Evolutionary conservation across 495 filamentous ascomycete species (phyloP).

Genomic region (Bryoglossum gracile): DNA sequence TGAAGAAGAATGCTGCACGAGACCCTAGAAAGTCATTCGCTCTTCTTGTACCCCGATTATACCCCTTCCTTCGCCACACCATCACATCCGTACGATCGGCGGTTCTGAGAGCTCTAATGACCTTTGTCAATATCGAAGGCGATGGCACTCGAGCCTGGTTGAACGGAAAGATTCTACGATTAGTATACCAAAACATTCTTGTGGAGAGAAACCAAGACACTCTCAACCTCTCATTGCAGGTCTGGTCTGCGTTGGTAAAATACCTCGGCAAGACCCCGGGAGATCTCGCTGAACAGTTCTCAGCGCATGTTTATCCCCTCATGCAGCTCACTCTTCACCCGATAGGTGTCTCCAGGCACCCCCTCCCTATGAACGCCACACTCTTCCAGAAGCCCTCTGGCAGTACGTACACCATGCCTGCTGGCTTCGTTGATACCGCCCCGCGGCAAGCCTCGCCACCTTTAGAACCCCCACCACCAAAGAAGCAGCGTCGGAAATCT

Average conservation of each 20-base stretch:
- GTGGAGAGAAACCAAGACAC: conserved; percentile 79
- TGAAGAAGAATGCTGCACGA: conserved; percentile 80
- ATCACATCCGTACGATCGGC: conserved; percentile 92
- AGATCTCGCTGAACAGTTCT: conserved; percentile 56
- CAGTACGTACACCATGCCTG: conserved; percentile 54
- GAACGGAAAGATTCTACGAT: conserved; percentile 76
- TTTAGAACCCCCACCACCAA: conserved; percentile 36
- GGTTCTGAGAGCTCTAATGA: conserved; percentile 85
- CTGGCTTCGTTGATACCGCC: conserved; percentile 35
- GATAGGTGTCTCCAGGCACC: conserved; percentile 82
- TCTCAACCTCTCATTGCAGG: conserved; percentile 70
- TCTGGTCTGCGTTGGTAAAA: conserved; percentile 74
- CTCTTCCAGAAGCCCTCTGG: conserved; percentile 96
- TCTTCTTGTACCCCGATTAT: conserved; percentile 84
- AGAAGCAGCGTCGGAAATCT: conserved; percentile 72
- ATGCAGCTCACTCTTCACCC: conserved; percentile 77
- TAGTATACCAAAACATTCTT: conserved; percentile 90
- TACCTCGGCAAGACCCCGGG: conserved; percentile 52
- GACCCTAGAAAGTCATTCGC: conserved; percentile 85
- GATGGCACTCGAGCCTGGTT: conserved; percentile 85
- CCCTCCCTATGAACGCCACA: conserved; percentile 79
- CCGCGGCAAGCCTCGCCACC: conserved; percentile 55
- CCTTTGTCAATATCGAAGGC: conserved; percentile 80
- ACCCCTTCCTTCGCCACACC: conserved; percentile 93
- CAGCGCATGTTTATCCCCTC: conserved; percentile 64